Percentiles rank a stretch among this genome's conserved stretches.
Evolutionary conservation across 2,329 filamentous ascomycete species (phyloP).

Genomic region (Claviceps citrina): DNA sequence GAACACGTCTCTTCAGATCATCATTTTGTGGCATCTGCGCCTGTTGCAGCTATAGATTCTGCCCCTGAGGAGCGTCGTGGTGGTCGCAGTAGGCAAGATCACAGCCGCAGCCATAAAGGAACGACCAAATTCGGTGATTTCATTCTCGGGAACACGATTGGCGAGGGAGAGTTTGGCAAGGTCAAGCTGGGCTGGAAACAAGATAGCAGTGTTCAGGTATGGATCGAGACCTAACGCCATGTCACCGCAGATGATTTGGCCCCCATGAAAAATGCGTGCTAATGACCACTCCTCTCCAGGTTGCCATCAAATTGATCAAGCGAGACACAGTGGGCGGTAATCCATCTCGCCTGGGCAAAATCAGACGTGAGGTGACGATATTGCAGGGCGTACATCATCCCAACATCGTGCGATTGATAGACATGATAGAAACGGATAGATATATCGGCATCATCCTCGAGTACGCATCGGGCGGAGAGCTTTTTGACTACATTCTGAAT

Average conservation of each 20-base stretch:
- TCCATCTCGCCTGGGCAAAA: slow-evolving; percentile 81
- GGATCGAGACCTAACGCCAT: slow-evolving; percentile 5
- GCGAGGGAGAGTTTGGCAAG: slow-evolving; percentile 96
- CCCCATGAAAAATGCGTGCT: neutral
- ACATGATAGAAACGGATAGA: slow-evolving; percentile 95
- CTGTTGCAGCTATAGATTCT: slow-evolving; percentile 28
- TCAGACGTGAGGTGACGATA: slow-evolving; percentile 92
- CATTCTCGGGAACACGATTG: slow-evolving; percentile 85
- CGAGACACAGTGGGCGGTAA: slow-evolving; percentile 81
- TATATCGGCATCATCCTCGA: slow-evolving; percentile 98
- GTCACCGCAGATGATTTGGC: neutral
- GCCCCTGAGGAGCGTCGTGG: slow-evolving; percentile 33
- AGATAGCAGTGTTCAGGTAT: slow-evolving; percentile 71
- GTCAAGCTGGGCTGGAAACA: slow-evolving; percentile 98
- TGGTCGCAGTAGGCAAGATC: slow-evolving; percentile 44
- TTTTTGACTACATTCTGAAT: slow-evolving; percentile 96
- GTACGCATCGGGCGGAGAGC: slow-evolving; percentile 91
- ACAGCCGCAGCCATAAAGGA: slow-evolving; percentile 42
- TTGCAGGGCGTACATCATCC: slow-evolving; percentile 76
- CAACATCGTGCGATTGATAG: slow-evolving; percentile 91
- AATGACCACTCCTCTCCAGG: slow-evolving; percentile 30
- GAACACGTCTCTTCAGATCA: slow-evolving; percentile 15
- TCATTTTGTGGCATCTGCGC: slow-evolving; percentile 31
- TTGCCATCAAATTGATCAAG: slow-evolving; percentile 95
- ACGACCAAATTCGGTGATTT: slow-evolving; percentile 84